Evolutionary conservation across 1,139 yeast species (phyloP).

Genomic region (Taphrina betulina): DNA sequence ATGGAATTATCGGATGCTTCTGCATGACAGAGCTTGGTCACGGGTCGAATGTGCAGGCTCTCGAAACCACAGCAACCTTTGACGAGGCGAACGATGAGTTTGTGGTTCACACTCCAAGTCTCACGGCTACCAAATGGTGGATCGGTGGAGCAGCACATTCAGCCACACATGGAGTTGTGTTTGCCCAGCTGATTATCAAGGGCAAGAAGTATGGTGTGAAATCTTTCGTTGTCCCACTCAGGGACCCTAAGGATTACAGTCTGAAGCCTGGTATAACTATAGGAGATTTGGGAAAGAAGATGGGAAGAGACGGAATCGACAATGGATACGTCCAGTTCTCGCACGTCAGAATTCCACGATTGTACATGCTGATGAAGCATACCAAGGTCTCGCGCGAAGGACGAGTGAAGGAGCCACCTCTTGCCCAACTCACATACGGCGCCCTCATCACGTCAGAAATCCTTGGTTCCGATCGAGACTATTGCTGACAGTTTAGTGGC

Average conservation of each 20-base stretch:
- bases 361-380: conserved; percentile 77
- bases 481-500: too few species aligned
- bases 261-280: conserved; percentile 74
- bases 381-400: conserved; percentile 72
- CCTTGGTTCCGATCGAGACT: too few species aligned
- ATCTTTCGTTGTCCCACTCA: conserved; percentile 84
- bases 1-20: conserved; percentile 84
- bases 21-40: conserved; percentile 94
- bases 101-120: conserved; percentile 77
- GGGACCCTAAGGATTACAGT: conserved; percentile 66
- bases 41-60: conserved; percentile 89
- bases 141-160: conserved; percentile 97
- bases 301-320: conserved; percentile 57
- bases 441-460: conserved; percentile 82
- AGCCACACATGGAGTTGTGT: conserved; percentile 77
- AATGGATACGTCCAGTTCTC: conserved; percentile 90
- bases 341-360: conserved; percentile 77
- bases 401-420: conserved; percentile 63
- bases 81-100: conserved; percentile 66
- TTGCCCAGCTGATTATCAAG: conserved; percentile 82
- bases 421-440: conserved; percentile 83
- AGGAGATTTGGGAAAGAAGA: conserved; percentile 87
- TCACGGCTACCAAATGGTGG: conserved; percentile 97
- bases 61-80: conserved; percentile 87
- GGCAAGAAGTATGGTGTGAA: conserved; percentile 90